phyloP scores from a whole-genome alignment of 225 moss, liverwort and hornwort species.

The Sphagnum tenellum region DNA sequence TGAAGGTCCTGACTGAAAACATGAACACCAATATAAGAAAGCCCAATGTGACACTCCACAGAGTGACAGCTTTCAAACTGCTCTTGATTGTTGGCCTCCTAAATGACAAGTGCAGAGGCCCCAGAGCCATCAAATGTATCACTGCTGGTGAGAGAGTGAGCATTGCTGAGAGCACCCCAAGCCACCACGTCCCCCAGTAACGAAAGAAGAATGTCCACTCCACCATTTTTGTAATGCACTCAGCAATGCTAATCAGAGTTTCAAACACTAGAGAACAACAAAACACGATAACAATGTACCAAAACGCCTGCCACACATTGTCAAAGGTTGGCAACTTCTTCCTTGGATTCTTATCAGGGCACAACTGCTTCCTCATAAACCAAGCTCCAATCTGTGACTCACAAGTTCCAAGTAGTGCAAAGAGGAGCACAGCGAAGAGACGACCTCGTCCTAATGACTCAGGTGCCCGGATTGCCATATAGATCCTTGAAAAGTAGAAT shows the following conservation, averaged over 20 bases:
- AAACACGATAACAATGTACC: slow-evolving; percentile 25
- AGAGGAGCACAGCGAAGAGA: slow-evolving; percentile 19
- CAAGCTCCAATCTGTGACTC: slow-evolving; percentile 39
- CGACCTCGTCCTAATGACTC: slow-evolving; percentile 9
- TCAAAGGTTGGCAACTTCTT: slow-evolving; percentile 58
- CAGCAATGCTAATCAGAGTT: slow-evolving; percentile 21
- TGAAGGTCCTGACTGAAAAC: slow-evolving; percentile 18
- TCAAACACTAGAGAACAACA: slow-evolving; percentile 39
- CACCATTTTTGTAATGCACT: slow-evolving; percentile 27
- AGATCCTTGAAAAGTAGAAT: slow-evolving; percentile 27
- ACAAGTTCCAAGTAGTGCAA: slow-evolving; percentile 26
- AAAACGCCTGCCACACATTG: slow-evolving; percentile 37
- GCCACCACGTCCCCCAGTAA: slow-evolving; percentile 73
- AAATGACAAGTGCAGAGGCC: slow-evolving; percentile 1
- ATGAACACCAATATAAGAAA: slow-evolving; percentile 22
- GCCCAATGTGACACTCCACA: slow-evolving; percentile 9
- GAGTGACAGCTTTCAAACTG: slow-evolving; percentile 11
- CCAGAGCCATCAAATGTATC: slow-evolving; percentile 40
- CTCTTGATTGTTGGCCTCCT: too few species aligned
- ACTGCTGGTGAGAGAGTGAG: slow-evolving; percentile 58
- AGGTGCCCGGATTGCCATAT: slow-evolving; percentile 21
- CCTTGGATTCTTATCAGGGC: not conserved
- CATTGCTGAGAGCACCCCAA: slow-evolving; percentile 48
- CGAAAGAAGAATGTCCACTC: slow-evolving; percentile 46
- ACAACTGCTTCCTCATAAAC: slow-evolving; percentile 40